These are phyloP conservation scores for Calocybe gangraenosa DNA, from an alignment of 768 basidiomycete genomes.

Conservation along the genomic window DNA sequence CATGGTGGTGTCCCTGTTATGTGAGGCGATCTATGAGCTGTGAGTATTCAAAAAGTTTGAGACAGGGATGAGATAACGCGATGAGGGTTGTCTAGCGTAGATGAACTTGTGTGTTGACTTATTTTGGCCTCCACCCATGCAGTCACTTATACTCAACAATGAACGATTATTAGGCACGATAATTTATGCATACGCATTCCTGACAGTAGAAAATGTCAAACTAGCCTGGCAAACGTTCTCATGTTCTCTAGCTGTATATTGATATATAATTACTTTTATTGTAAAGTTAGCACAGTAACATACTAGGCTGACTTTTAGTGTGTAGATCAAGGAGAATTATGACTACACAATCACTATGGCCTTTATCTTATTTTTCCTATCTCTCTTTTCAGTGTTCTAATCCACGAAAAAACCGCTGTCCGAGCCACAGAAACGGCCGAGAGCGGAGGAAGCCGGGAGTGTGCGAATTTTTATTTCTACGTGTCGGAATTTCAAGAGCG, in stretches of 20 bases:
- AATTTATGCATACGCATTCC: constrained; percentile 10
- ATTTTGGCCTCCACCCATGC: constrained; percentile 4
- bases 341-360: no score
- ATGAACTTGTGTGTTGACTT: constrained; percentile 14
- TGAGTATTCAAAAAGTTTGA: not conserved
- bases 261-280: no score
- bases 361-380: no score
- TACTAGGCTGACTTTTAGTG: no score
- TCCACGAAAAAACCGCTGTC: no score
- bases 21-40: not conserved
- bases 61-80: constrained; percentile 13
- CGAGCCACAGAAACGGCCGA: constrained; percentile 7
- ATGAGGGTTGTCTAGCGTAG: constrained; percentile 5
- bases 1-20: constrained; percentile 14
- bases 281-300: no score
- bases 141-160: not conserved
- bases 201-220: constrained; percentile 3
- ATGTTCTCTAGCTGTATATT: no score
- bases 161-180: not conserved
- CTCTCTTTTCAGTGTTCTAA: no score
- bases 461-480: constrained; percentile 46
- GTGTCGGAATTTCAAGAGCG: constrained; percentile 35
- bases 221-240: not conserved
- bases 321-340: no score
- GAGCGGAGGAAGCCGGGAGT: constrained; percentile 44